A percentile compares a stretch with the other conserved stretches of the same genome.
phyloP scores from a whole-genome alignment of 208 protist genomes.

The Trypanosoma mega region DNA sequence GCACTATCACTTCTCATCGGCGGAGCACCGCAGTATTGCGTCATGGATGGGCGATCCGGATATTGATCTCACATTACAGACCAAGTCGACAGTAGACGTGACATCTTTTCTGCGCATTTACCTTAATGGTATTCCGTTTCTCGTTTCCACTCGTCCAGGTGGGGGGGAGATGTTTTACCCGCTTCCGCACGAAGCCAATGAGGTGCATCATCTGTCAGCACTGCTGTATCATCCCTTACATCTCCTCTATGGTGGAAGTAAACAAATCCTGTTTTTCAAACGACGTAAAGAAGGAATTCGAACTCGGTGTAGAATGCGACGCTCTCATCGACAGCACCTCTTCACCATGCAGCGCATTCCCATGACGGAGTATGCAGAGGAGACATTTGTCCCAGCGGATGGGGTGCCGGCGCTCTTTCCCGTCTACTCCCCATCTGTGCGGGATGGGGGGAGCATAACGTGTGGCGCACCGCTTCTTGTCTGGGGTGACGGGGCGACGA shows the following conservation, averaged over 20 bases:
- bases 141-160: conserved; percentile 69
- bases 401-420: conserved; percentile 28
- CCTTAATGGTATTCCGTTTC: conserved; percentile 74
- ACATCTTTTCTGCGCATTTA: conserved; percentile 60
- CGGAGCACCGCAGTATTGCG: conserved; percentile 58
- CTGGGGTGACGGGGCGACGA: conserved; percentile 4
- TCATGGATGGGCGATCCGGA: conserved; percentile 76
- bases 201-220: conserved; percentile 12
- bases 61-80: conserved; percentile 61
- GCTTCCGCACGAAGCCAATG: conserved; percentile 60
- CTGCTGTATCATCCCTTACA: conserved; percentile 26
- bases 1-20: conserved; percentile 83
- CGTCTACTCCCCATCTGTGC: conserved; percentile 13
- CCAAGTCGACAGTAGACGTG: conserved; percentile 33
- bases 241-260: conserved; percentile 13
- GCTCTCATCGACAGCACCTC: neutral
- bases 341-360: conserved; percentile 22
- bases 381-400: conserved; percentile 19
- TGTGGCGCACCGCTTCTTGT: conserved; percentile 18
- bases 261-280: conserved; percentile 17
- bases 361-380: conserved; percentile 12
- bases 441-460: conserved; percentile 3
- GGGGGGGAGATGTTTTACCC: conserved; percentile 87
- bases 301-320: neutral
- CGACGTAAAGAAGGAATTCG: neutral